These are phyloP conservation scores for Cenchrus purpureus DNA, from an alignment of 176 grass and related monocot species.

Conservation along the genomic window DNA sequence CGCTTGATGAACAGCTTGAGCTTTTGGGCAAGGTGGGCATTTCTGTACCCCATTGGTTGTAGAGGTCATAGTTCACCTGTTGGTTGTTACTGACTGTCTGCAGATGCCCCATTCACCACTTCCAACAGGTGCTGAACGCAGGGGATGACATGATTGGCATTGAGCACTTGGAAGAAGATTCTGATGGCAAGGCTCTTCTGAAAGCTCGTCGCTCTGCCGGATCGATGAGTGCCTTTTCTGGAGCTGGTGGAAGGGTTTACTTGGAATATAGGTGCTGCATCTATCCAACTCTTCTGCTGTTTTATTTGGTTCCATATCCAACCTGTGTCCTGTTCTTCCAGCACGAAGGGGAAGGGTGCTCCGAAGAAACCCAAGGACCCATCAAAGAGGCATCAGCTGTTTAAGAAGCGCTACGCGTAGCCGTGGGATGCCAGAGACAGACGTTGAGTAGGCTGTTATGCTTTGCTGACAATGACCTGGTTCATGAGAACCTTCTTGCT, in stretches of 20 bases:
- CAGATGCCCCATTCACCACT: not conserved
- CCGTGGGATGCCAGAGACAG: constrained; percentile 19
- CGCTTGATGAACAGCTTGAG: constrained; percentile 83
- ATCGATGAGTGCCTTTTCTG: constrained; percentile 83
- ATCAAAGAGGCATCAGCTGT: constrained; percentile 78
- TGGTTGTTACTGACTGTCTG: constrained; percentile 13
- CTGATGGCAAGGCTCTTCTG: constrained; percentile 79
- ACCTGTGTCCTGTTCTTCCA: constrained; percentile 43
- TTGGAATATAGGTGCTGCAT: constrained; percentile 79
- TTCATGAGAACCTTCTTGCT: not conserved
- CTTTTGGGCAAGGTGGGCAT: constrained; percentile 69
- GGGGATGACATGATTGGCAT: constrained; percentile 91
- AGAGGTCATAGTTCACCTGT: not conserved
- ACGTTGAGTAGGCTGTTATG: not conserved
- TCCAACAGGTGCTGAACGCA: constrained; percentile 70
- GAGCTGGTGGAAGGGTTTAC: constrained; percentile 83
- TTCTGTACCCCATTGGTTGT: constrained; percentile 1
- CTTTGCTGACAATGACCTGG: not conserved
- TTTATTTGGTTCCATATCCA: not conserved
- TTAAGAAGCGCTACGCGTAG: constrained; percentile 66
- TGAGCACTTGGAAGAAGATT: constrained; percentile 94
- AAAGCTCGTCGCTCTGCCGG: constrained; percentile 68
- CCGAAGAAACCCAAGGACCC: constrained; percentile 83
- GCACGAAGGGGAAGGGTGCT: constrained; percentile 69
- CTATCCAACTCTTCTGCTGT: not conserved